phyloP scores from a whole-genome alignment of 2,329 filamentous ascomycete genomes.

The Gyromitra esculenta region DNA sequence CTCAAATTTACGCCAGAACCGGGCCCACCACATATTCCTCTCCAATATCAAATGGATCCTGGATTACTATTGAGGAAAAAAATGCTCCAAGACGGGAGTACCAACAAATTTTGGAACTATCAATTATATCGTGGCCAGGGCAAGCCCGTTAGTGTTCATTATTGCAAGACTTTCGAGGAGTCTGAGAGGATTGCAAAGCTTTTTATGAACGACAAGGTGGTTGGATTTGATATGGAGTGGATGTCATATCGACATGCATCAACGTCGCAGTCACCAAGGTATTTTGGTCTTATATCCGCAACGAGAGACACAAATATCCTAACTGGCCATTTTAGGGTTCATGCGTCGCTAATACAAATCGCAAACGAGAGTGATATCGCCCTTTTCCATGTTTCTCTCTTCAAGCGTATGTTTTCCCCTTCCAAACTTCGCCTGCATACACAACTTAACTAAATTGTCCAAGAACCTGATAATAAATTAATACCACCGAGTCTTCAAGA shows the following conservation, averaged over 20 bases:
- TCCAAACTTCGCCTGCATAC: neutral
- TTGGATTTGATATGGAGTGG: constrained; percentile 97
- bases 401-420: constrained; percentile 44
- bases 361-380: constrained; percentile 79
- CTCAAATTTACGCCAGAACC: constrained; percentile 14
- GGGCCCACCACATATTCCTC: constrained; percentile 34
- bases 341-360: constrained; percentile 84
- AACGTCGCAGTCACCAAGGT: constrained; percentile 48
- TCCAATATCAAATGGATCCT: constrained; percentile 48
- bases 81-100: constrained; percentile 34
- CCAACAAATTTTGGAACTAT: constrained; percentile 49
- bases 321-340: constrained; percentile 66
- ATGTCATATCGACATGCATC: constrained; percentile 60
- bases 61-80: constrained; percentile 22
- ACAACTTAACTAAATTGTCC: constrained; percentile 35
- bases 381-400: constrained; percentile 78
- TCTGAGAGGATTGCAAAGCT: constrained; percentile 73
- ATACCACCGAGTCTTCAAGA: constrained; percentile 75
- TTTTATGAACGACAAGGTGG: constrained; percentile 74
- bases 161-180: constrained; percentile 74
- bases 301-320: neutral
- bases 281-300: constrained; percentile 51
- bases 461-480: constrained; percentile 63
- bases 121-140: constrained; percentile 35
- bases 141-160: constrained; percentile 74